Percentiles rank a stretch among this genome's conserved stretches.
Conservation (phyloP, 441 rosid species). For the California macrophylla region DNA sequence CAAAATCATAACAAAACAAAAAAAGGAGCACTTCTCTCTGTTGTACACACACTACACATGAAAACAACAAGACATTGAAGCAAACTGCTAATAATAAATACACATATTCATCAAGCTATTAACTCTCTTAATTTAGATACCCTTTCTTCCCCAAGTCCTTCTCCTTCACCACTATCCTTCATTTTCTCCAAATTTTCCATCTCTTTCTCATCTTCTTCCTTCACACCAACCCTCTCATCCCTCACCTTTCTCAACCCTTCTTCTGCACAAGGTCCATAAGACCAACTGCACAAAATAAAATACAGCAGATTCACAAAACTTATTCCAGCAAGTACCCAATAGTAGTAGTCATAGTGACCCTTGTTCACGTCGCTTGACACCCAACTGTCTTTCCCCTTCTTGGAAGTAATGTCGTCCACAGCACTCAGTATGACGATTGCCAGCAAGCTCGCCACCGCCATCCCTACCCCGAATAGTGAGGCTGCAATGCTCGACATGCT, state of each 20-base stretch:
- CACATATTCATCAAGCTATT: conserved; percentile 2
- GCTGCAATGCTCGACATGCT: conserved; percentile 81
- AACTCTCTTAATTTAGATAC: neutral
- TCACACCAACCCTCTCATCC: neutral
- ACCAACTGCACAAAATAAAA: conserved; percentile 57
- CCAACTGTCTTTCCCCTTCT: conserved; percentile 52
- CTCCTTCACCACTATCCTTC: neutral
- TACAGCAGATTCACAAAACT: conserved; percentile 53
- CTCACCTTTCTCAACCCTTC: conserved; percentile 2
- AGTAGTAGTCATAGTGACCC: conserved; percentile 67
- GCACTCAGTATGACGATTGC: conserved; percentile 46
- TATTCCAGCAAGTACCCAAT: conserved; percentile 59
- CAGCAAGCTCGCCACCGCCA: conserved; percentile 61
- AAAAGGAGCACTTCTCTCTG: neutral
- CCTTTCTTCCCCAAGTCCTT: neutral
- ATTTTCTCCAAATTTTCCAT: neutral
- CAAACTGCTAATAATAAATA: neutral
- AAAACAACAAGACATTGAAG: neutral
- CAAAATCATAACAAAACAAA: neutral
- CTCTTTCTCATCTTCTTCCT: neutral
- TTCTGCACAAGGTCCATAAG: conserved; percentile 45
- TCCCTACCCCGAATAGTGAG: conserved; percentile 50
- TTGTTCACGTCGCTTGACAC: conserved; percentile 52
- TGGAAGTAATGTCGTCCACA: conserved; percentile 35
- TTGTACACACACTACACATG: conserved; percentile 3